Percentiles rank a stretch among this genome's conserved stretches.
Conservation (phyloP, 192 early-diverging fungal species). For the Cladochytrium replicatum region DNA sequence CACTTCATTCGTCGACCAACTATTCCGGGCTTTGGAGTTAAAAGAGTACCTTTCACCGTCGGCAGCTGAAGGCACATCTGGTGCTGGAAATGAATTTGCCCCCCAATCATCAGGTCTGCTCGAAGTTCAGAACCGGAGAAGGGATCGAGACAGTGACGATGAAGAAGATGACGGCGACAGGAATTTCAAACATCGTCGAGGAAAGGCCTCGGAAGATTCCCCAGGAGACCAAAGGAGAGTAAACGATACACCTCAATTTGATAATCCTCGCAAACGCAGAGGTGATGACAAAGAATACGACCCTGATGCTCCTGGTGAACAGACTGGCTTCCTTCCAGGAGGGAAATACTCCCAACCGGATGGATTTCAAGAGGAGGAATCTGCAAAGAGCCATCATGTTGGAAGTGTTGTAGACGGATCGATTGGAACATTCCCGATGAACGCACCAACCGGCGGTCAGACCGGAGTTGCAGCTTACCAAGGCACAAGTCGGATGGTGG, state of each 20-base stretch:
- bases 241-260: conserved; percentile 5
- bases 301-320: too few species aligned
- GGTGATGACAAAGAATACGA: too few species aligned
- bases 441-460: too few species aligned
- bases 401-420: too few species aligned
- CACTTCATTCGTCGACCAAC: conserved; percentile 43
- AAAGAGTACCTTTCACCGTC: conserved; percentile 29
- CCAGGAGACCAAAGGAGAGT: conserved; percentile 1
- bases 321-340: too few species aligned
- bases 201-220: conserved; percentile 11
- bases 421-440: too few species aligned
- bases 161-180: conserved; percentile 61
- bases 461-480: too few species aligned
- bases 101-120: not conserved
- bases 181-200: conserved; percentile 60
- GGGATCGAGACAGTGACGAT: conserved; percentile 34
- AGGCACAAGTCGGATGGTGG: too few species aligned
- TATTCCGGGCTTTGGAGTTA: conserved; percentile 42
- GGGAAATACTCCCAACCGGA: too few species aligned
- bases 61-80: conserved; percentile 13
- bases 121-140: not conserved
- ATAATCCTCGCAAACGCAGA: conserved; percentile 7
- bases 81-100: conserved; percentile 1
- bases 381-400: too few species aligned
- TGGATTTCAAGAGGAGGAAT: too few species aligned